Base-by-base conservation (phyloP, 768 basidiomycete genomes). In the Ramaria sp. region DNA sequence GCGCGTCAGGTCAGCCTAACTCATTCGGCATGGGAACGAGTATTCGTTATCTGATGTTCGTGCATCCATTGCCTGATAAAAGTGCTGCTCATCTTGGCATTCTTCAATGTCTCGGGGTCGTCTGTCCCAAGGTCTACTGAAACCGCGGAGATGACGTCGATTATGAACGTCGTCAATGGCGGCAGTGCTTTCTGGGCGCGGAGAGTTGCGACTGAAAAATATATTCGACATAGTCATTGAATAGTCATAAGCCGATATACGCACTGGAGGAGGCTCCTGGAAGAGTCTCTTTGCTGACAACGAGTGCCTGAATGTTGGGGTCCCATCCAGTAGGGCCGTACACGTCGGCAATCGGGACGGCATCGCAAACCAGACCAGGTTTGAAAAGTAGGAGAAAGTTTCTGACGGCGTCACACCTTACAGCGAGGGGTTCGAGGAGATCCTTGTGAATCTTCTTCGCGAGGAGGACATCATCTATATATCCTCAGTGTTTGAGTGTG, bases 1-100 rank as follows among this genome's bases (percentile, higher is more conserved):
- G n/a, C n/a, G n/a, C n/a, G n/a, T n/a, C n/a, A n/a, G n/a, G n/a
- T n/a, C n/a, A n/a, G 27, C 27, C 27, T 27, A 27, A 5, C 27
- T 27, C 27, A n/a, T n/a, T 27, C 27, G 27, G 27, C 27, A 27
- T 27, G 3, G 2, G 27, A 27, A 27, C 27, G 27, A 2, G 27
- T 27, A 27, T 27, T 27, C 27, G 17, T 46, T 5, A 10, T 46
- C 10, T 33, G 20, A 9, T 46, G 53, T n/a, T 54, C 41, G 10
- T 27, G 30, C 7, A 99, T 86, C 92, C 93, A 95, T 61, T 86
- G 76, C 43, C 96, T 76, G 62, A 99, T 95, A 59, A 78, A 88
- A 7, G 93, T 95, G 66, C 92, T 96, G 67, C 96, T 92, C 79
- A 98, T 83, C 75, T 99, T 99, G 30, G 83, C 78, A 61, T 80